Evolutionary conservation across 768 basidiomycete genomes (phyloP).

Genomic region (Calocybe cyanea): DNA sequence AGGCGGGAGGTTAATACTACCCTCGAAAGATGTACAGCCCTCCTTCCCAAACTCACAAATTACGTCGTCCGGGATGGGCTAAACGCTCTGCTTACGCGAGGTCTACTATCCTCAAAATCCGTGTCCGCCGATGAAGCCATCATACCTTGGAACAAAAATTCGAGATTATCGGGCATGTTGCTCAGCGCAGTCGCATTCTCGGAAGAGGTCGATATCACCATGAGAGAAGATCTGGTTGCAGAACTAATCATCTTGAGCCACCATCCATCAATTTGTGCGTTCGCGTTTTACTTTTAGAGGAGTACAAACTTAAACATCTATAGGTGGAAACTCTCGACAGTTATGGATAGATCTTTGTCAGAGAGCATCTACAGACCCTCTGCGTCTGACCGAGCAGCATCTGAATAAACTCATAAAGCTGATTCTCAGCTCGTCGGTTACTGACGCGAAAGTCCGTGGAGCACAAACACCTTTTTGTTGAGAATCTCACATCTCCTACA

Average conservation of each 20-base stretch:
- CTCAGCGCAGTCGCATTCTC: constrained; percentile 46
- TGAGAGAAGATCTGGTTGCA: constrained; percentile 44
- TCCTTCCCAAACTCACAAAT: constrained; percentile 46
- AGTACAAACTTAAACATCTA: not conserved
- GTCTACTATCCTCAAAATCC: constrained; percentile 19
- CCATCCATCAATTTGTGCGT: constrained; percentile 63
- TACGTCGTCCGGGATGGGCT: constrained; percentile 61
- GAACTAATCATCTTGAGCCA: constrained; percentile 68
- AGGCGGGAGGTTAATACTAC: constrained; percentile 43
- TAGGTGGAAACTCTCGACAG: constrained; percentile 50
- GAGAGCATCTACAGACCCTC: constrained; percentile 63
- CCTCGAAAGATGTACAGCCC: constrained; percentile 34
- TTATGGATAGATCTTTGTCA: constrained; percentile 86
- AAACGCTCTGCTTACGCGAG: constrained; percentile 39
- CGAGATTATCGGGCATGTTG: constrained; percentile 50
- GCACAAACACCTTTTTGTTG: not conserved
- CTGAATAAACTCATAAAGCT: constrained; percentile 46
- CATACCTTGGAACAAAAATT: constrained; percentile 43
- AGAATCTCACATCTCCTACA: constrained; percentile 14
- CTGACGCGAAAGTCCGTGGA: constrained; percentile 47
- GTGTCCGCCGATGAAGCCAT: constrained; percentile 28
- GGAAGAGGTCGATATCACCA: constrained; percentile 34
- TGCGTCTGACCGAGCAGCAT: constrained; percentile 48
- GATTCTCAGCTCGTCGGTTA: constrained; percentile 43
- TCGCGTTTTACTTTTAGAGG: not conserved